phyloP scores from a whole-genome alignment of 371 early-diverging fungal genomes.

The Mycotypha africana region DNA sequence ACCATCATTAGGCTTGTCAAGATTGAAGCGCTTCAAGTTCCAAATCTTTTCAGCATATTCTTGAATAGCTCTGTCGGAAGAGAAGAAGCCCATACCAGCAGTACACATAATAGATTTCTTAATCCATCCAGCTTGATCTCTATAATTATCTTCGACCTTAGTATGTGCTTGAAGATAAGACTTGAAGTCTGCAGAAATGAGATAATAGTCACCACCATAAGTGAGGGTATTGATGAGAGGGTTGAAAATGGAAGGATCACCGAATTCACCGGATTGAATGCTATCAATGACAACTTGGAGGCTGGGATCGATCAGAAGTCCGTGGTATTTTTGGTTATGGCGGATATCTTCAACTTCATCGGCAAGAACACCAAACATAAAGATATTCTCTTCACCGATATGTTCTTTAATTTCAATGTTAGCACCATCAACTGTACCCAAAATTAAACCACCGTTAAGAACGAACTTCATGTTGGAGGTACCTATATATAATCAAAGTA shows the following conservation, averaged over 20 bases:
- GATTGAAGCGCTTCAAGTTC: constrained; percentile 52
- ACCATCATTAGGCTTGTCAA: too few relatives aligned
- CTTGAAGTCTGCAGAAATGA: constrained; percentile 82
- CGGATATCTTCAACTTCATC: constrained; percentile 87
- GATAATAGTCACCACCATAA: constrained; percentile 80
- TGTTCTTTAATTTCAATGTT: constrained; percentile 94
- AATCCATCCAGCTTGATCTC: constrained; percentile 72
- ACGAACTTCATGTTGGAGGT: constrained; percentile 98
- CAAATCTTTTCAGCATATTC: constrained; percentile 88
- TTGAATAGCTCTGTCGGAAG: constrained; percentile 74
- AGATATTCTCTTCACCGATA: constrained; percentile 91
- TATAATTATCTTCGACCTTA: constrained; percentile 71
- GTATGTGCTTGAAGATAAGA: constrained; percentile 75
- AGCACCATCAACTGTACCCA: constrained; percentile 86
- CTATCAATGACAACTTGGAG: constrained; percentile 70
- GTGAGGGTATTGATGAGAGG: constrained; percentile 75
- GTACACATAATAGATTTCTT: constrained; percentile 82
- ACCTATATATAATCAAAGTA: too few relatives aligned
- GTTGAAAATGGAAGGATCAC: constrained; percentile 66
- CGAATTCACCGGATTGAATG: constrained; percentile 74
- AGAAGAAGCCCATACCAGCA: constrained; percentile 89
- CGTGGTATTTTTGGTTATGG: constrained; percentile 75
- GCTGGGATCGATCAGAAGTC: constrained; percentile 63
- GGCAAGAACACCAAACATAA: constrained; percentile 84
- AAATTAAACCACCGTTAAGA: constrained; percentile 89